Evolutionary conservation across 1,139 yeast species (phyloP).

Genomic region (Candida sp.): DNA sequence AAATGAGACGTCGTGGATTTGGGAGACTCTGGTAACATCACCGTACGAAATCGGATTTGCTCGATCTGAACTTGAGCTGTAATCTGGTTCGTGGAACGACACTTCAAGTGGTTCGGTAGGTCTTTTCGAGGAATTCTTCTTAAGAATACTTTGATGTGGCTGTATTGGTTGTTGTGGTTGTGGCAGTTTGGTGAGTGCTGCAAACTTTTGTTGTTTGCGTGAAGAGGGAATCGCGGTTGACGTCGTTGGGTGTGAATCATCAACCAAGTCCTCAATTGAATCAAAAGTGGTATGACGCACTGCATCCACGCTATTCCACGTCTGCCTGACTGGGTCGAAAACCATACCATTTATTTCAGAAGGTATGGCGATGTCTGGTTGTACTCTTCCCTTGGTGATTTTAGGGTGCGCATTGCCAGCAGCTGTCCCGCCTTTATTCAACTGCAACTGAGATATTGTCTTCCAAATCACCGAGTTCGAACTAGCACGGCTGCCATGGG

Average conservation of each 20-base stretch:
- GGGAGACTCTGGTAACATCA: slow-evolving; percentile 47
- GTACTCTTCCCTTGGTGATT: slow-evolving; percentile 31
- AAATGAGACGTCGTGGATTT: slow-evolving; percentile 51
- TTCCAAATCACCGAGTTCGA: slow-evolving; percentile 34
- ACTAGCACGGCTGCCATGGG: neutral
- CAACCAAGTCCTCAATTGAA: slow-evolving; percentile 47
- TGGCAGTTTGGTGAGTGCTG: too few relatives aligned
- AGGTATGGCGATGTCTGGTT: slow-evolving; percentile 41
- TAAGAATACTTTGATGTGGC: slow-evolving; percentile 17
- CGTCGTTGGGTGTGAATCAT: too few relatives aligned
- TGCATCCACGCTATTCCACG: slow-evolving; percentile 38
- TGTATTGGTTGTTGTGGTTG: too few relatives aligned
- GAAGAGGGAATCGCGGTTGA: too few relatives aligned
- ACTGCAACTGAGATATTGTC: slow-evolving; percentile 38
- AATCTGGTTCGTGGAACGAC: slow-evolving; percentile 39
- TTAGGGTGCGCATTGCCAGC: too few relatives aligned
- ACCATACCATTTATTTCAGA: slow-evolving; percentile 43
- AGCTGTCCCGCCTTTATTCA: slow-evolving; percentile 8
- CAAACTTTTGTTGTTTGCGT: too few relatives aligned
- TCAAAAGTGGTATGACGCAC: slow-evolving; percentile 30
- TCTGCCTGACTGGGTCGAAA: slow-evolving; percentile 38
- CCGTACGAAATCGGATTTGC: slow-evolving; percentile 19
- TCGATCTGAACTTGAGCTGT: slow-evolving; percentile 3
- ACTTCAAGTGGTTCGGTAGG: slow-evolving; percentile 30
- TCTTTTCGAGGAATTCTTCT: slow-evolving; percentile 8